Evolutionary conservation across 2,329 filamentous ascomycete genomes (phyloP), one percentile per base, ranked within the genome.

Genomic region (Cryphonectria radicalis): DNA sequence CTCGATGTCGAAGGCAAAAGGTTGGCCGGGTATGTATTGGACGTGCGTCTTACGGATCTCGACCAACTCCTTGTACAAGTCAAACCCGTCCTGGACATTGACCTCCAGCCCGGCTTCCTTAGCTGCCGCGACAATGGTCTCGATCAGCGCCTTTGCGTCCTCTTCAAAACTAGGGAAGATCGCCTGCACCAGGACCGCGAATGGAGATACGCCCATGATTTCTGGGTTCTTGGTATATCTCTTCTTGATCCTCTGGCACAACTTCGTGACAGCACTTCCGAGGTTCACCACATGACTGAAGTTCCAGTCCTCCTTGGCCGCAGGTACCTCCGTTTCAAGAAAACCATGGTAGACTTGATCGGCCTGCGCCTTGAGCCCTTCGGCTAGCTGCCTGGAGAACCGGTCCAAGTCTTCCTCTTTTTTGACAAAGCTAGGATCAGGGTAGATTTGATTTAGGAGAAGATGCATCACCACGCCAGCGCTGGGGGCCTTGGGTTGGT

Each of bases 231-330:
- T 95, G 76, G 90, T 90, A 81, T 97, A 99, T 65, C 95, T 90
- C 82, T 98, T 98, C 80, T 94, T 92, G 67, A 98, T 97, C 78
- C 92, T 93, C 77, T 97, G 91, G 74, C 92, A 93, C 43, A 98
- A 86, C 75, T 93, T 94, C 65, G 94, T 91, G 6, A 98, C 93
- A 0, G 90, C 90, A 78, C 96, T 93, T 22, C 95, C 94, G 35
- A 99, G 88, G 77, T 95, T 90, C 72, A 98, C 94, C 70, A 98
- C 92, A 80, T 98, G 93, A 74, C 89, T 92, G 79, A 97, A 95
- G 75, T 98, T 90, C 95, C 96, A 98, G 66, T 93, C 88, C 74
- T 94, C 90, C 76, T 93, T 91, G 69, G 91, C 89, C 46, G 92
- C 88, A 1, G 95, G 94, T 1, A 99, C 91, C 77, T 95, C 89